Base-by-base conservation (phyloP, 257 asterid genomes). In the Handroanthus guayacan region DNA sequence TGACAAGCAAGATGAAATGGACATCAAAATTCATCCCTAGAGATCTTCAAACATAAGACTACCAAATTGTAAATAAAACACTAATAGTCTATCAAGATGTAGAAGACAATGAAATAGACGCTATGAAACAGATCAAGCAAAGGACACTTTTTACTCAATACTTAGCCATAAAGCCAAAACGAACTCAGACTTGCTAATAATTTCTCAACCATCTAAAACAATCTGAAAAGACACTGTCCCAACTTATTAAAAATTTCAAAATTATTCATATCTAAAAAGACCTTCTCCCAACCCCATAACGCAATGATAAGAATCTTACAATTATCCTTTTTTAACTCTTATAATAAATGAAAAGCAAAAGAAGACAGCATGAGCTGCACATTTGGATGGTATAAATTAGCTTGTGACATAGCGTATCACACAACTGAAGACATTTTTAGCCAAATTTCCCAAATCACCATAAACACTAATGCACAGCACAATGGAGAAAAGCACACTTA, bases 401-500 rank as follows among this genome's bases (percentile, higher is more conserved):
- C 31, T 13, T 36, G 47, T 31, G 37, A 39, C 51, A 39, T 5
- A 36, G 58, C 9, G 25, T 44, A 52, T 11, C 62, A 50, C 5
- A 38, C 69, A 34, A 65, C 52, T 60, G 51, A 31, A 60, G 37
- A 20, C 12, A 18, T 38, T 10, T 31, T 72, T 3, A 31, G 3
- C 36, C 5, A 39, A 62, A 45, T 47, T 57, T 51, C 18, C 58
- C 18, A 69, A 17, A 55, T 69, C 77, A 65, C 52, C 62, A 70
- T 62, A 67, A 66, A 69, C 36, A 70, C 50, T 55, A 25, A 43
- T 13, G 20, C 58, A 66, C 18, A 45, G 44, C 37, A 55, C 17
- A 39, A 57, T 48, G 38, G 67, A 71, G 71, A 81, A 76, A 67
- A 67, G 31, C 74, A 52, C 69, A 71, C 90, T 82, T 84, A 95